phyloP scores from a whole-genome alignment of 2,329 filamentous ascomycete genomes.

The Cadophora gregata region DNA sequence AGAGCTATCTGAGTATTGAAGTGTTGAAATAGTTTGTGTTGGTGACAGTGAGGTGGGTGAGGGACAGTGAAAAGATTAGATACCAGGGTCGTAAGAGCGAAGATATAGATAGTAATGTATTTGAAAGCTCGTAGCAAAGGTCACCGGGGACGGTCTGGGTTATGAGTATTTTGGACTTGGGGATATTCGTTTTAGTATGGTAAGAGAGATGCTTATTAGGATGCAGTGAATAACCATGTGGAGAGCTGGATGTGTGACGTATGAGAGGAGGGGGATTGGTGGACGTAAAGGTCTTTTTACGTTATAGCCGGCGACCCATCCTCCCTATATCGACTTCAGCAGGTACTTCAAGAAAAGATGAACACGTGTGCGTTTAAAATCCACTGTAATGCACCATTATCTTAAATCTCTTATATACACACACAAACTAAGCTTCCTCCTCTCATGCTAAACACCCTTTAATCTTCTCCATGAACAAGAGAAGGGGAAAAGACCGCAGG shows the following conservation, averaged over 20 bases:
- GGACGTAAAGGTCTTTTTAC: constrained; percentile 16
- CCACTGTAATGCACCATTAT: constrained; percentile 10
- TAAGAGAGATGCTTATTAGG: background rate
- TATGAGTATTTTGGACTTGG: background rate
- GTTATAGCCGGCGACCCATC: constrained; percentile 22
- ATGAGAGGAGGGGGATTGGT: constrained; percentile 17
- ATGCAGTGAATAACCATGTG: background rate
- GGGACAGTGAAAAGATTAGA: background rate
- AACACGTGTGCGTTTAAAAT: background rate
- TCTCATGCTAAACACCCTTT: constrained; percentile 4
- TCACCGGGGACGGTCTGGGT: background rate
- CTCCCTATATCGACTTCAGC: background rate
- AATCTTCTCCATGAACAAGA: constrained; percentile 15
- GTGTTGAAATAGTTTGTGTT: constrained; percentile 42
- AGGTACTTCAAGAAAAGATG: background rate
- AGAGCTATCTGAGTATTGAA: constrained; percentile 44
- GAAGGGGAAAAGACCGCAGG: constrained; percentile 6
- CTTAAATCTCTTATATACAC: constrained; percentile 27
- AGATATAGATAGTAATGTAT: too few species aligned
- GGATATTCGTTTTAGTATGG: background rate
- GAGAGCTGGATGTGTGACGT: constrained; percentile 21
- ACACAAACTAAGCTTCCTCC: constrained; percentile 3
- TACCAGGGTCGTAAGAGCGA: too few species aligned
- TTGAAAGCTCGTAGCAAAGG: background rate
- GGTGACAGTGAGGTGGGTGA: background rate